phyloP scores from a whole-genome alignment of 2,329 filamentous ascomycete genomes.

The Colletotrichum tropicicola region DNA sequence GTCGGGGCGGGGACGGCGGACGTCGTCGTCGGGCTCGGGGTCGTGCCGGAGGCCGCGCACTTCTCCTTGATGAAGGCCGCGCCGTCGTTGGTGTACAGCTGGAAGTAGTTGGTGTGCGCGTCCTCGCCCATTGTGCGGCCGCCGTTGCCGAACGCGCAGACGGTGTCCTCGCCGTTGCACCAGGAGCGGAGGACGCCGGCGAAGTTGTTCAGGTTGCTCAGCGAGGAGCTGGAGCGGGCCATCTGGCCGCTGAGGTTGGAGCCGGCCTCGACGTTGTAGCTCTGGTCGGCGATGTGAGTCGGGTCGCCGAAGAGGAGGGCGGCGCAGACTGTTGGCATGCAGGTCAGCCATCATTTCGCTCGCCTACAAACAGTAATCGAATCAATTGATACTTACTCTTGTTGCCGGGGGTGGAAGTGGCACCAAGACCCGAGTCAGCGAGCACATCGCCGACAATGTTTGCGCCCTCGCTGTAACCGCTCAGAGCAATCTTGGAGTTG shows the following conservation, averaged over 20 bases:
- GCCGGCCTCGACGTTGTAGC: constrained; percentile 43
- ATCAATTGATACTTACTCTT: constrained; percentile 38
- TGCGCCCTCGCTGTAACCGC: constrained; percentile 51
- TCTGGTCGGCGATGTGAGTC: constrained; percentile 43
- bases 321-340: constrained; percentile 38
- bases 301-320: constrained; percentile 44
- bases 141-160: constrained; percentile 46
- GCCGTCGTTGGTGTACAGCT: constrained; percentile 24
- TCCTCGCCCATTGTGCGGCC: constrained; percentile 33
- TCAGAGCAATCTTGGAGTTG: constrained; percentile 47
- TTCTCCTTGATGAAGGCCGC: constrained; percentile 29
- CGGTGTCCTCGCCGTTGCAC: constrained; percentile 46
- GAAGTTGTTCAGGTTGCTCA: constrained; percentile 20
- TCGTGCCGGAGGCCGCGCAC: constrained; percentile 8
- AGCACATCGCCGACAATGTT: constrained; percentile 48
- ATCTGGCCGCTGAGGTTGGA: constrained; percentile 22
- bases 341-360: too few species aligned
- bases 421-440: constrained; percentile 39
- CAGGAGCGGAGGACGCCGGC: constrained; percentile 38
- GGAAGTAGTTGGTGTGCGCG: constrained; percentile 45
- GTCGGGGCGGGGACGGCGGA: constrained; percentile 14
- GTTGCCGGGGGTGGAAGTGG: constrained; percentile 38
- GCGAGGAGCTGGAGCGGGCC: constrained; percentile 16
- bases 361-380: too few species aligned
- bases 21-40: constrained; percentile 7